phyloP scores from a whole-genome alignment of 2,329 filamentous ascomycete genomes.

The Penicillium sp. region DNA sequence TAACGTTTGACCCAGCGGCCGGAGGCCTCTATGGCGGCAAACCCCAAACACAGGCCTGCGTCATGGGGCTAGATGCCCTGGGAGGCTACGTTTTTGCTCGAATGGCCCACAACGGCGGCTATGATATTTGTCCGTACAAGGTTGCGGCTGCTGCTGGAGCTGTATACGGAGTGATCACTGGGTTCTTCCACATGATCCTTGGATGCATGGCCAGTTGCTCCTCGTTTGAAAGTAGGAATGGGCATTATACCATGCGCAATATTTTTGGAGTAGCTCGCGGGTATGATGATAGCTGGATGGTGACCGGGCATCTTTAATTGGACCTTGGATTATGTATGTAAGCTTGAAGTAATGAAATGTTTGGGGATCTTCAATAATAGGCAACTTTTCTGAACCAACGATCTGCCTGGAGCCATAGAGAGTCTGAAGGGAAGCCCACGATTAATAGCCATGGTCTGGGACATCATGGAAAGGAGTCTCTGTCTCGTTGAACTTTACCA shows the following conservation, averaged over 20 bases:
- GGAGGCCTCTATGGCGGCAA: slow-evolving; percentile 13
- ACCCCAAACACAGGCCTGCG: slow-evolving; percentile 3
- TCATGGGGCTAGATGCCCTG: slow-evolving; percentile 17
- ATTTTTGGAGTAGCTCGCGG: neutral
- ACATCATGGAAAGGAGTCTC: too few species aligned
- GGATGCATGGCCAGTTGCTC: slow-evolving; percentile 12
- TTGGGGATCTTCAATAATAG: neutral
- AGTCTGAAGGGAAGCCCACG: too few species aligned
- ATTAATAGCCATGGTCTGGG: too few species aligned
- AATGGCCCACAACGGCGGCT: slow-evolving; percentile 20
- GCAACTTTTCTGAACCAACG: too few species aligned
- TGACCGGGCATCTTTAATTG: neutral
- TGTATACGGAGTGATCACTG: slow-evolving; percentile 17
- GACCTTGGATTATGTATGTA: neutral
- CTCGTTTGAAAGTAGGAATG: slow-evolving; percentile 3
- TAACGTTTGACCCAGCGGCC: slow-evolving; percentile 5
- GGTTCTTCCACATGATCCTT: slow-evolving; percentile 15
- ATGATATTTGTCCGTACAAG: slow-evolving; percentile 17
- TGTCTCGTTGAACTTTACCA: too few species aligned
- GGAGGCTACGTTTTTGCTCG: slow-evolving; percentile 21
- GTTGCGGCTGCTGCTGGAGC: slow-evolving; percentile 19
- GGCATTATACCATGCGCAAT: slow-evolving; percentile 7
- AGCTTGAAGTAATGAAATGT: neutral
- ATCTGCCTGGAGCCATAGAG: too few species aligned
- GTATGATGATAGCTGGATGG: neutral